These are phyloP conservation scores for Alliaria petiolata DNA, from an alignment of 345 rosid species.

Conservation along the genomic window DNA sequence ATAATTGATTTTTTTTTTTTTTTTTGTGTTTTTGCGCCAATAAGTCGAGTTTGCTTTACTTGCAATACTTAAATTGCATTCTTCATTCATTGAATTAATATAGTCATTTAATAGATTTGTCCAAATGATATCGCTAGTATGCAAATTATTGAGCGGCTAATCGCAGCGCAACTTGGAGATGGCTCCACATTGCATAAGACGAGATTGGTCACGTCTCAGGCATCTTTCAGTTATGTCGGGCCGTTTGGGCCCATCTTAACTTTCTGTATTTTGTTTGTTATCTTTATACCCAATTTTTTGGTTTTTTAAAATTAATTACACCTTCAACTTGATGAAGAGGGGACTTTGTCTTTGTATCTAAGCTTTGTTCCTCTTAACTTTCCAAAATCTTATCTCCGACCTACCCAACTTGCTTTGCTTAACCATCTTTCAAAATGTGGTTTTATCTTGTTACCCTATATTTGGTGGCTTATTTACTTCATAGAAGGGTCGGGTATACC, in stretches of 20 bases:
- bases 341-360: neutral
- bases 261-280: neutral
- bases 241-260: slow-evolving; percentile 2
- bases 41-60: too few species aligned
- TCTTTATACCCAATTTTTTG: neutral
- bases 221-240: slow-evolving; percentile 30
- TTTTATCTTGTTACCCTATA: too few species aligned
- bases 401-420: too few species aligned
- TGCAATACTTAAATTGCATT: too few species aligned
- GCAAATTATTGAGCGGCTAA: slow-evolving; percentile 9
- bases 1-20: too few species aligned
- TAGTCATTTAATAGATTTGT: neutral
- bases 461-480: too few species aligned
- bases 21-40: too few species aligned
- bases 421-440: too few species aligned
- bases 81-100: neutral
- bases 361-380: neutral
- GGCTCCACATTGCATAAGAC: neutral
- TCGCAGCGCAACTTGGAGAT: neutral
- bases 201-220: slow-evolving; percentile 21
- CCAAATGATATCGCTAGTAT: neutral
- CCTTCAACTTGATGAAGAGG: neutral
- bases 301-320: neutral
- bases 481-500: too few species aligned
- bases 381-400: neutral